These are phyloP conservation scores for Psophocarpus tetragonolobus DNA, from an alignment of 306 rosid genomes.

Conservation along the genomic window DNA sequence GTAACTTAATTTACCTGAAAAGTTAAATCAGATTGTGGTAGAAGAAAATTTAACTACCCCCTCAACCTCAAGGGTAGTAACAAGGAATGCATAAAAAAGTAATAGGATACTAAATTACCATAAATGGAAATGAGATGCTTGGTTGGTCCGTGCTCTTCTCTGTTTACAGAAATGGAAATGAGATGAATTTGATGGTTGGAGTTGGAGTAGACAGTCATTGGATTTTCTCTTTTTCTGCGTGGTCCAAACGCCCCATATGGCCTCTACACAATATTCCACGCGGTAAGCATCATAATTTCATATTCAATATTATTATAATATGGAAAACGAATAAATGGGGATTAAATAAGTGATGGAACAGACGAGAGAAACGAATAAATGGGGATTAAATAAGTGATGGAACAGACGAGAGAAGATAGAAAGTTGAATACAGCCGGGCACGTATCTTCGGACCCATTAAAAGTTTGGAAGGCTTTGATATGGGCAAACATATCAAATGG, in stretches of 20 bases:
- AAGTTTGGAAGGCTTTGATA: constrained; percentile 30
- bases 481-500: constrained; percentile 7
- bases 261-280: constrained; percentile 30
- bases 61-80: neutral
- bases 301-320: constrained; percentile 18
- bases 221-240: constrained; percentile 22
- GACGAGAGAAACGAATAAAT: constrained; percentile 41
- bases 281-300: constrained; percentile 22
- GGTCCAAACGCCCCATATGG: constrained; percentile 39
- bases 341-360: too few species aligned
- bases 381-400: constrained; percentile 16
- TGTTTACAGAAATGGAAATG: neutral
- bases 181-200: neutral
- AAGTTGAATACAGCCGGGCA: constrained; percentile 49
- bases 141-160: neutral
- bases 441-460: constrained; percentile 47
- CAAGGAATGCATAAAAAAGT: neutral
- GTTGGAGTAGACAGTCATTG: constrained; percentile 10
- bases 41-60: neutral
- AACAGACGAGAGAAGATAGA: constrained; percentile 15
- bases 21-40: neutral
- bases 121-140: constrained; percentile 1
- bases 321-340: constrained; percentile 34
- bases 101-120: neutral
- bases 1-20: neutral